Base-by-base conservation (phyloP, 1,284 basidiomycete species). In the Leucocoprinus gongylophorus region DNA sequence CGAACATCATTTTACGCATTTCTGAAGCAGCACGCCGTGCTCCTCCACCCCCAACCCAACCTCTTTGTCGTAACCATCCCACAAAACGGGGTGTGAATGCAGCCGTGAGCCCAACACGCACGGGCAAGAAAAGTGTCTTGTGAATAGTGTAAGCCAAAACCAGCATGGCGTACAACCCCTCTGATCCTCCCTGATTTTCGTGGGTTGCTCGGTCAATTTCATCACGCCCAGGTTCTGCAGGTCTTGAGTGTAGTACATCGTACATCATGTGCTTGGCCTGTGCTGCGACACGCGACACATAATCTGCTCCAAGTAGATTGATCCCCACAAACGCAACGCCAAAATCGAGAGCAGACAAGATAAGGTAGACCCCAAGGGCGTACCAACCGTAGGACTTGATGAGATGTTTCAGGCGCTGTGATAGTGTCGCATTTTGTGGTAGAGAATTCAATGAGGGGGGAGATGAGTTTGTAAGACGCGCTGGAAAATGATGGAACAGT, bases 61-160 rank as follows among this genome's bases (percentile, higher is more conserved):
- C 91, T 55, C 83, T 70, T 20, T 67, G 69, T 28, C 79, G 73
- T 52, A 95, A 68, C 86, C 88, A 94, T 26, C 76, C 75, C 3
- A 97, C 94, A 21, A 97, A 69, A 59, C 77, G 79, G 0, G 95
- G 95, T 1, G 94, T 97, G 54, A 93, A 71, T 0, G 84, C 86
- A 1, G 91, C 93, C 0, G 95, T 97, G 55, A 95, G 67, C 0
- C 91, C 95, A 0, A 97, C 81, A 20, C 97, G 73, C 18, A 98
- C 67, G 5, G 97, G 95, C n/a, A 98, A 66, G 62, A 98, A 85
- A 0, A 93, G 65, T 0, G 93, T 97, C 72, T 99, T 99, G 78
- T 99, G 95, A 50, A 99, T 84, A 7, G 90, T 89, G 67, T 95
- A 99, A 6, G 97, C 95, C 54, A 99, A 73, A 0, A 92, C 81